phyloP scores from a whole-genome alignment of 345 rosid genomes.

The Acer yangbiense region DNA sequence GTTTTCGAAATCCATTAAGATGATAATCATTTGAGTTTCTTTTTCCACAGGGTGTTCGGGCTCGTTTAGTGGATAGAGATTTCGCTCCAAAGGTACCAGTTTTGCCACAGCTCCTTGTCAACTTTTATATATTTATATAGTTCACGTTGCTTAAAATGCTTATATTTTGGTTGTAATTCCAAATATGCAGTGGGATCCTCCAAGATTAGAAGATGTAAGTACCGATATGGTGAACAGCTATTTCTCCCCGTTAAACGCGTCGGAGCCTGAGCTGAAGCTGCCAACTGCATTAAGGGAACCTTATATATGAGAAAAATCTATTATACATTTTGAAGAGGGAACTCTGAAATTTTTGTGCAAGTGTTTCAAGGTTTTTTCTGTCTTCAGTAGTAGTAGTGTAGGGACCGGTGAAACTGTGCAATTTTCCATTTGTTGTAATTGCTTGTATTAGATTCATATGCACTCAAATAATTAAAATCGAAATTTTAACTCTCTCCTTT shows the following conservation, averaged over 20 bases:
- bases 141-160: neutral
- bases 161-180: neutral
- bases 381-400: neutral
- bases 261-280: conserved; percentile 51
- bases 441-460: neutral
- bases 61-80: conserved; percentile 80
- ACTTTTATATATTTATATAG: neutral
- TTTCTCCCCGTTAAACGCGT: conserved; percentile 43
- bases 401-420: neutral
- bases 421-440: neutral
- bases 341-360: conserved; percentile 11
- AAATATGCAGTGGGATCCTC: conserved; percentile 66
- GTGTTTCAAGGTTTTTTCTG: neutral
- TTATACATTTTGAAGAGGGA: neutral
- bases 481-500: neutral
- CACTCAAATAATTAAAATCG: neutral
- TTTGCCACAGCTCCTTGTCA: neutral
- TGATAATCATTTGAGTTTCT: neutral
- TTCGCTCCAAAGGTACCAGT: conserved; percentile 82
- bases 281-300: conserved; percentile 58
- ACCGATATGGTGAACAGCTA: conserved; percentile 62
- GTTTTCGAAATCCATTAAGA: neutral
- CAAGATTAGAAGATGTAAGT: conserved; percentile 50
- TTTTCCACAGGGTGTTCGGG: conserved; percentile 68
- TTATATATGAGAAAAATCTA: conserved; percentile 24